These are phyloP conservation scores for Calonectria crousiana DNA, from an alignment of 2,329 filamentous ascomycete species.

Conservation along the genomic window DNA sequence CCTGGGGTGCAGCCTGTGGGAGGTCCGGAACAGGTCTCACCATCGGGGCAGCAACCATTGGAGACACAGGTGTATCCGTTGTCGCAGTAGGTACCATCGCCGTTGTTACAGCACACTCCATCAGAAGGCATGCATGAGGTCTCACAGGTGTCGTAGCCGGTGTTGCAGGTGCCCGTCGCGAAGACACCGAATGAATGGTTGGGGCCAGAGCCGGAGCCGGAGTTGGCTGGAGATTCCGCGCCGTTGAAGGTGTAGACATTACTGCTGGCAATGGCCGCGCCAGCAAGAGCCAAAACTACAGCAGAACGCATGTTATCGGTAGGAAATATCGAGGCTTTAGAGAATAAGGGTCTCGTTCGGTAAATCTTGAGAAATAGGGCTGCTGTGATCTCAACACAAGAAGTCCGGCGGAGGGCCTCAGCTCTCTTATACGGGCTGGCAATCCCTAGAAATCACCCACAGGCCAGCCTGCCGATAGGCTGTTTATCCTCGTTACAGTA, in stretches of 20 bases:
- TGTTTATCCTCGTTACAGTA: not conserved
- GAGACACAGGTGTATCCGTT: conserved; percentile 45
- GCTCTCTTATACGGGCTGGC: conserved; percentile 31
- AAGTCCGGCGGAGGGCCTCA: not conserved
- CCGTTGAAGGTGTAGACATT: conserved; percentile 30
- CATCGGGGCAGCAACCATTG: conserved; percentile 49
- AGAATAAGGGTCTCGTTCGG: not conserved
- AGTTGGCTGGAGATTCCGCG: conserved; percentile 25
- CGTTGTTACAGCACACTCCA: conserved; percentile 46
- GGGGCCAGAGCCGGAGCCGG: conserved; percentile 33
- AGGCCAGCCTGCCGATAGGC: not conserved
- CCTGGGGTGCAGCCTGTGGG: conserved; percentile 41
- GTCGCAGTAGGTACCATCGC: conserved; percentile 47
- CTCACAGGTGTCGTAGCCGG: conserved; percentile 44
- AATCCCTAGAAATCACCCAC: not conserved
- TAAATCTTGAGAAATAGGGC: conserved; percentile 1
- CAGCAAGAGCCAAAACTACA: conserved; percentile 43
- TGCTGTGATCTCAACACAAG: not conserved
- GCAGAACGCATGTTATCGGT: conserved; percentile 26
- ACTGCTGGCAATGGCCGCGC: conserved; percentile 38
- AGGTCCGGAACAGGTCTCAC: conserved; percentile 47
- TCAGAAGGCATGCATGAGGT: conserved; percentile 46
- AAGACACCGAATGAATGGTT: conserved; percentile 34
- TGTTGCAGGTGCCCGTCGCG: conserved; percentile 34
- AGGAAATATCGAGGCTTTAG: not conserved